phyloP scores from a whole-genome alignment of 768 basidiomycete species.

The Crucibulum laeve region DNA sequence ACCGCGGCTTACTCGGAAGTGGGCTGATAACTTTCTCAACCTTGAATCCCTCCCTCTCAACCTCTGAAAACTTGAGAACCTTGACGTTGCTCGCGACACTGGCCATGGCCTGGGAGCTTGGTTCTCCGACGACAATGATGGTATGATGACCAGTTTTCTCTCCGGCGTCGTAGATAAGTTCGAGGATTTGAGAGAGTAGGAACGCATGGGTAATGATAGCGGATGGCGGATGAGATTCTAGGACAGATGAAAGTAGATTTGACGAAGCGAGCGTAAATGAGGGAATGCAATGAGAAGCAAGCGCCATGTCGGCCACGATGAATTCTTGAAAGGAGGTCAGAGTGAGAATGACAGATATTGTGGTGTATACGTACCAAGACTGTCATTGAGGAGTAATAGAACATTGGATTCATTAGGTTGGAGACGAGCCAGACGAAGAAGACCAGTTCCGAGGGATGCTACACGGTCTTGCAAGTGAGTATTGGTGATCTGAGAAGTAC shows the following conservation, averaged over 20 bases:
- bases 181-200: conserved; percentile 66
- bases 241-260: conserved; percentile 57
- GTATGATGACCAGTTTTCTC: conserved; percentile 44
- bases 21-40: conserved; percentile 40
- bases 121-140: conserved; percentile 72
- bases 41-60: conserved; percentile 63
- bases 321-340: conserved; percentile 47
- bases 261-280: conserved; percentile 63
- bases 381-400: conserved; percentile 74
- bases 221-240: conserved; percentile 64
- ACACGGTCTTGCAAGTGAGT: conserved; percentile 63
- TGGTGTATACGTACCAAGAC: conserved; percentile 49
- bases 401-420: conserved; percentile 61
- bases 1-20: conserved; percentile 44
- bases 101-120: conserved; percentile 38
- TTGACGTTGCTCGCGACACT: conserved; percentile 48
- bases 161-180: conserved; percentile 60
- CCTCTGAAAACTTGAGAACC: conserved; percentile 62
- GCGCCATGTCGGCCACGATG: conserved; percentile 73
- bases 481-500: conserved; percentile 63
- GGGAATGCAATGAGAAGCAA: conserved; percentile 64
- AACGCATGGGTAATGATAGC: conserved; percentile 68
- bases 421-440: conserved; percentile 52
- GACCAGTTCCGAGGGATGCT: conserved; percentile 70
- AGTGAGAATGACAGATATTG: background rate